Percentiles rank a stretch among this genome's conserved stretches.
These are phyloP conservation scores for Tricholoma sp. DNA, from an alignment of 768 basidiomycete genomes.

Conservation along the genomic window DNA sequence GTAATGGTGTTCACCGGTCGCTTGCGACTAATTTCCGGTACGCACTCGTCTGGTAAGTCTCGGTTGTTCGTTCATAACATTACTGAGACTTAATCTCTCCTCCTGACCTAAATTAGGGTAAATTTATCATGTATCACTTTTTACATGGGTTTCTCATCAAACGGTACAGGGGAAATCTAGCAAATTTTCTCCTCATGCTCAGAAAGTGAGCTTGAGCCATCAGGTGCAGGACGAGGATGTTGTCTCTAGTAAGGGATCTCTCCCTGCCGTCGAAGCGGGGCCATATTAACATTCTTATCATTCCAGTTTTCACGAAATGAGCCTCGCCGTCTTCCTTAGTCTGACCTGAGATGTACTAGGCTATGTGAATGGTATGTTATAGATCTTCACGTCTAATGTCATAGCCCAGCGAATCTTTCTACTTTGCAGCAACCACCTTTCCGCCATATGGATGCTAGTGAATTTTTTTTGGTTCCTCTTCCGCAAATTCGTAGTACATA, in stretches of 20 bases:
- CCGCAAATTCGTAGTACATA: too few relatives aligned
- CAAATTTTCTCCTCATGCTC: slow-evolving; percentile 90
- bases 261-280: neutral
- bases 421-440: too few relatives aligned
- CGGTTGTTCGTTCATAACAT: neutral
- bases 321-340: neutral
- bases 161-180: slow-evolving; percentile 77
- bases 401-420: too few relatives aligned
- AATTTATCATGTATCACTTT: slow-evolving; percentile 7
- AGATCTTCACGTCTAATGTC: too few relatives aligned
- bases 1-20: slow-evolving; percentile 88
- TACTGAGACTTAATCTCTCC: neutral
- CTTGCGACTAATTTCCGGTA: slow-evolving; percentile 91
- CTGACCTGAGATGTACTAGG: neutral
- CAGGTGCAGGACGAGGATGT: slow-evolving; percentile 86
- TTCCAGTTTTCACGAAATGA: slow-evolving; percentile 29
- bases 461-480: too few relatives aligned
- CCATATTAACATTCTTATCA: neutral
- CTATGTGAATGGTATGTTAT: neutral
- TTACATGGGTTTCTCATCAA: slow-evolving; percentile 1
- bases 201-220: slow-evolving; percentile 86
- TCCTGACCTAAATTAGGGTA: slow-evolving; percentile 15
- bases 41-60: slow-evolving; percentile 81
- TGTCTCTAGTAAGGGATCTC: slow-evolving; percentile 65
- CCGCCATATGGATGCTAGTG: too few relatives aligned